Evolutionary conservation across 345 rosid species (phyloP).

Genomic region (Eucalyptus cladocalyx): DNA sequence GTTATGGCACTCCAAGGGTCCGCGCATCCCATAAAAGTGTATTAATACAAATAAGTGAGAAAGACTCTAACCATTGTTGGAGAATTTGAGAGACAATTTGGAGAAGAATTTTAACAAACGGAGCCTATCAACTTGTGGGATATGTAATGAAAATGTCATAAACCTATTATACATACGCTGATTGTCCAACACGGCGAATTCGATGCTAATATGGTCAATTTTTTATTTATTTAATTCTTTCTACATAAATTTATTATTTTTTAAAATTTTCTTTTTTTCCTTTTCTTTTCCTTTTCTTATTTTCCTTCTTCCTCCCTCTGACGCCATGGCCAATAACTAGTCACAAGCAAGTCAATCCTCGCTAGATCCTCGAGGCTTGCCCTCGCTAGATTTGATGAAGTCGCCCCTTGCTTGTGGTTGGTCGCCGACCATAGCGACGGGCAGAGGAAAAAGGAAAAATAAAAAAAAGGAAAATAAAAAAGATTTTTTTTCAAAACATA

Average conservation of each 20-base stretch:
- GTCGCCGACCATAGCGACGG: accelerated
- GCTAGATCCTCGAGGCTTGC: background rate
- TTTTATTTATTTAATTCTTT: background rate
- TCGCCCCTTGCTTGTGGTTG: background rate
- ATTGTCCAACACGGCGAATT: too few species aligned
- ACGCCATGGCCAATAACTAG: background rate
- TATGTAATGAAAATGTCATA: background rate
- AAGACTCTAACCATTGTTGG: background rate
- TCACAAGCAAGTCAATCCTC: background rate
- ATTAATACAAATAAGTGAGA: background rate
- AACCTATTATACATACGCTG: background rate
- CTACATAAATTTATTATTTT: background rate
- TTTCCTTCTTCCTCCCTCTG: background rate
- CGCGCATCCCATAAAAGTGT: too few species aligned
- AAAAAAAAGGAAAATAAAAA: background rate
- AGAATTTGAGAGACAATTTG: background rate
- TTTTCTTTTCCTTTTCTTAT: background rate
- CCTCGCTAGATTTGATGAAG: background rate
- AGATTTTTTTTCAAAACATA: too few species aligned
- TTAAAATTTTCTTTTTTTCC: background rate
- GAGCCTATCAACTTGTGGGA: background rate
- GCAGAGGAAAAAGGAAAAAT: background rate
- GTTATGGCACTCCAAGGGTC: too few species aligned
- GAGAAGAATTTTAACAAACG: background rate
- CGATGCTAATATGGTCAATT: background rate